Percentiles rank a stretch among this genome's conserved stretches.
phyloP scores from a whole-genome alignment of 2,329 filamentous ascomycete genomes.

The Orbilia javanica region DNA sequence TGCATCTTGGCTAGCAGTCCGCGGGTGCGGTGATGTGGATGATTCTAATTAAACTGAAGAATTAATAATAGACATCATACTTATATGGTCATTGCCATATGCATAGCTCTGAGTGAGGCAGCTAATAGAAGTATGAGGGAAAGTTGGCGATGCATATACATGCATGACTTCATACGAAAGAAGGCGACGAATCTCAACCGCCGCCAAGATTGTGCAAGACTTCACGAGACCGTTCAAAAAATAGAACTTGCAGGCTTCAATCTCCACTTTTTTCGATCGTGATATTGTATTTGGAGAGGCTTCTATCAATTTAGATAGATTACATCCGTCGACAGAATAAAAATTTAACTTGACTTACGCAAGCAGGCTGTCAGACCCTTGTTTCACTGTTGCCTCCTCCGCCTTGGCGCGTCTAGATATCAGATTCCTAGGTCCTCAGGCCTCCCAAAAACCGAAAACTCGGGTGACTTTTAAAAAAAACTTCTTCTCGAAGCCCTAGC shows the following conservation, averaged over 20 bases:
- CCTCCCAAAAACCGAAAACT: background rate
- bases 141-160: constrained; percentile 1
- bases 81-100: too few species aligned
- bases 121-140: background rate
- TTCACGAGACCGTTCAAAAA: background rate
- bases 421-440: background rate
- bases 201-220: background rate
- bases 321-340: background rate
- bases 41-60: background rate
- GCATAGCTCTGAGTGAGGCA: too few species aligned
- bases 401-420: constrained; percentile 24
- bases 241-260: background rate
- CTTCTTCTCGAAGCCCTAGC: constrained; percentile 7
- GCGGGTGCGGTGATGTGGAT: background rate
- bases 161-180: constrained; percentile 7
- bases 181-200: constrained; percentile 15
- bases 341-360: background rate
- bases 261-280: background rate
- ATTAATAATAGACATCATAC: too few species aligned
- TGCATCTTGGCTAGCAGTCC: background rate
- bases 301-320: background rate
- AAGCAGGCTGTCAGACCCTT: constrained; percentile 19
- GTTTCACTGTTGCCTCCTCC: constrained; percentile 26
- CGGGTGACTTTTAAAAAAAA: background rate
- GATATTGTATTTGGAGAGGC: background rate